Evolutionary conservation across 768 basidiomycete genomes (phyloP).

Genomic region (Agaricus sinodeliciosus): DNA sequence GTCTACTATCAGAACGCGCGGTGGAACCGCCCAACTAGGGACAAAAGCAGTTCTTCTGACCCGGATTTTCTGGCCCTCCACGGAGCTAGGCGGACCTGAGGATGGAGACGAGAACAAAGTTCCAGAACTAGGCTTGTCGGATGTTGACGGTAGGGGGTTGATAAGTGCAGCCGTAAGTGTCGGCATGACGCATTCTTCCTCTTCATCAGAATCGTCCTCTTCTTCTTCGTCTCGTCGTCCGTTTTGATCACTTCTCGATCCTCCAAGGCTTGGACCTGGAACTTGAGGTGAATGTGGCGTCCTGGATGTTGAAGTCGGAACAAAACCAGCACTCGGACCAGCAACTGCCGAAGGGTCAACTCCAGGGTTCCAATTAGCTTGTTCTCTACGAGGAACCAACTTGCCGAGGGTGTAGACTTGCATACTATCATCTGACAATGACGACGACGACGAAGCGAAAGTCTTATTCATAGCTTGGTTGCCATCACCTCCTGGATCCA

Average conservation of each 20-base stretch:
- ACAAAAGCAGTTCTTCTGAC: conserved; percentile 77
- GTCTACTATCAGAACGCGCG: conserved; percentile 88
- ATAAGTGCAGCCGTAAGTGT: conserved; percentile 20
- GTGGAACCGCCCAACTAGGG: conserved; percentile 88
- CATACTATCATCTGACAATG: conserved; percentile 39
- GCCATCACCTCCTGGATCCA: too few relatives aligned
- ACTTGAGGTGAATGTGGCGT: too few relatives aligned
- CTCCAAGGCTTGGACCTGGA: neutral
- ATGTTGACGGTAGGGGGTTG: neutral
- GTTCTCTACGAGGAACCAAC: conserved; percentile 47
- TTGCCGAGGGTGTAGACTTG: conserved; percentile 81
- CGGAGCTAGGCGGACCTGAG: neutral
- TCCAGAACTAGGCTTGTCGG: too few relatives aligned
- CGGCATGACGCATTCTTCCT: conserved; percentile 28
- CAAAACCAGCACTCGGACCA: conserved; percentile 1
- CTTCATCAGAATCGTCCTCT: conserved; percentile 21
- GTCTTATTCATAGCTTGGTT: too few relatives aligned
- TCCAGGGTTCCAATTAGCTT: neutral
- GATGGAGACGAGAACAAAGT: too few relatives aligned
- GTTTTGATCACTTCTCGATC: neutral
- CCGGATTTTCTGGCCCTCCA: conserved; percentile 40
- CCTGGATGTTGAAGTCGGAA: too few relatives aligned
- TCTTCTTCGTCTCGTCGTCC: neutral
- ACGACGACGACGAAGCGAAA: too few relatives aligned
- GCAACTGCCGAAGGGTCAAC: neutral